These are phyloP conservation scores for Colletotrichum sublineola DNA, from an alignment of 2,329 filamentous ascomycete genomes.

Conservation along the genomic window DNA sequence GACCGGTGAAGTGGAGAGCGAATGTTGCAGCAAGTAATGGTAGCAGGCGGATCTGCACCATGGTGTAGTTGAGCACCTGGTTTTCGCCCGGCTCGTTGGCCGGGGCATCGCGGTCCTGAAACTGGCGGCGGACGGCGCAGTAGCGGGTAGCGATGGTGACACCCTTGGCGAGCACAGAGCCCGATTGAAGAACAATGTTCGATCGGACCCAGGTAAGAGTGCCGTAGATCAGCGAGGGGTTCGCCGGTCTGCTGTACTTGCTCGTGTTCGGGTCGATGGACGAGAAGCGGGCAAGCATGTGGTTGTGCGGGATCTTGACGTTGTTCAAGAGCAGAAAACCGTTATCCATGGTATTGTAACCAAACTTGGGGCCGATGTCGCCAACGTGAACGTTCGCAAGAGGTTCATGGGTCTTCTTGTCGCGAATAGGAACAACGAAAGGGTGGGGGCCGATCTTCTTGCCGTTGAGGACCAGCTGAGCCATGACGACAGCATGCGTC, in stretches of 20 bases:
- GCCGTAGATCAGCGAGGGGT: slow-evolving; percentile 78
- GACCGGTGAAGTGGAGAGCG: slow-evolving; percentile 84
- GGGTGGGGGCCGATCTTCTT: slow-evolving; percentile 81
- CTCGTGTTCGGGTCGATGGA: slow-evolving; percentile 75
- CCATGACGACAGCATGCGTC: slow-evolving; percentile 84
- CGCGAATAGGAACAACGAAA: slow-evolving; percentile 81
- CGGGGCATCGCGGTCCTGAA: slow-evolving; percentile 79
- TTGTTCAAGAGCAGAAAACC: slow-evolving; percentile 84
- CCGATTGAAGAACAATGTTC: slow-evolving; percentile 80
- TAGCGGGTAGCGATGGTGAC: slow-evolving; percentile 85
- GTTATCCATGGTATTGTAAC: slow-evolving; percentile 87
- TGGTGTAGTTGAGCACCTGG: slow-evolving; percentile 84
- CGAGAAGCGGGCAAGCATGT: slow-evolving; percentile 62
- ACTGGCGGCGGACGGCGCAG: slow-evolving; percentile 80
- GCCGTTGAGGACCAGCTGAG: slow-evolving; percentile 77
- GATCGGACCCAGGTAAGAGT: slow-evolving; percentile 82
- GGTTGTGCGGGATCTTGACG: slow-evolving; percentile 79
- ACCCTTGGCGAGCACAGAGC: slow-evolving; percentile 78
- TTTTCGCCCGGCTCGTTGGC: slow-evolving; percentile 72
- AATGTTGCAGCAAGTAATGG: slow-evolving; percentile 81
- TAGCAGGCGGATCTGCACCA: slow-evolving; percentile 81
- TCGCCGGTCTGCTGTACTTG: slow-evolving; percentile 76
- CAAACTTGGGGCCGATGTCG: slow-evolving; percentile 85
- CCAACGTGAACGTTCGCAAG: slow-evolving; percentile 79
- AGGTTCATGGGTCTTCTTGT: slow-evolving; percentile 77